phyloP scores from a whole-genome alignment of 345 rosid genomes.

The Salix dunnii region DNA sequence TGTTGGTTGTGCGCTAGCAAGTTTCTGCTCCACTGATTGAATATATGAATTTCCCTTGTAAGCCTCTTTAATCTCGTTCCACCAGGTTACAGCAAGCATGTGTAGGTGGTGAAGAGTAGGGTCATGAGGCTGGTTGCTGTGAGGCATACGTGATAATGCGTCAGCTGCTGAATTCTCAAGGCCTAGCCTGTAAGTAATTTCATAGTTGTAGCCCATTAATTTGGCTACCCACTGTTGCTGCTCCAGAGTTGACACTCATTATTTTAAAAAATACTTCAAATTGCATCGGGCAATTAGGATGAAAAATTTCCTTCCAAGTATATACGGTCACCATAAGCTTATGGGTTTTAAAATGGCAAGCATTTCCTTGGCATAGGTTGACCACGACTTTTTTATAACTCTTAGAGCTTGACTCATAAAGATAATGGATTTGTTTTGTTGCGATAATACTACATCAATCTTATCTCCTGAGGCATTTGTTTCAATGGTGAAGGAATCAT shows the following conservation, averaged over 20 bases:
- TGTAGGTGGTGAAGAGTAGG: no score
- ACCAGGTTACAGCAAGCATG: no score
- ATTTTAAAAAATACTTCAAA: neutral
- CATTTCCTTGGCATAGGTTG: neutral
- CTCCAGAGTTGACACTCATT: neutral
- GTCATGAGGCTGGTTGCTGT: no score
- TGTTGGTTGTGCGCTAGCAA: no score
- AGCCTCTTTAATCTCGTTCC: no score
- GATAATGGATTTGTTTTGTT: neutral
- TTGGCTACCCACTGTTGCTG: neutral
- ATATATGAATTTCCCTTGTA: no score
- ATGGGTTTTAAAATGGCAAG: neutral
- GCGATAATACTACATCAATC: rapidly evolving
- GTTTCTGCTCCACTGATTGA: rapidly evolving
- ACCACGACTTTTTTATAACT: neutral
- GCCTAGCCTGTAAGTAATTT: no score
- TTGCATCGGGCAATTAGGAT: neutral
- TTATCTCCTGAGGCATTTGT: neutral
- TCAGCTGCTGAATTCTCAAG: rapidly evolving
- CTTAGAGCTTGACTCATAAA: neutral
- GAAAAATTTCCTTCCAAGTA: neutral
- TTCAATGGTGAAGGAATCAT: neutral
- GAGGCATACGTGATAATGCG: no score
- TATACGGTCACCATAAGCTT: neutral
- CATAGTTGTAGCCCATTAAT: no score